Conservation (phyloP, 768 basidiomycete species). For the Mycena epipterygia region DNA sequence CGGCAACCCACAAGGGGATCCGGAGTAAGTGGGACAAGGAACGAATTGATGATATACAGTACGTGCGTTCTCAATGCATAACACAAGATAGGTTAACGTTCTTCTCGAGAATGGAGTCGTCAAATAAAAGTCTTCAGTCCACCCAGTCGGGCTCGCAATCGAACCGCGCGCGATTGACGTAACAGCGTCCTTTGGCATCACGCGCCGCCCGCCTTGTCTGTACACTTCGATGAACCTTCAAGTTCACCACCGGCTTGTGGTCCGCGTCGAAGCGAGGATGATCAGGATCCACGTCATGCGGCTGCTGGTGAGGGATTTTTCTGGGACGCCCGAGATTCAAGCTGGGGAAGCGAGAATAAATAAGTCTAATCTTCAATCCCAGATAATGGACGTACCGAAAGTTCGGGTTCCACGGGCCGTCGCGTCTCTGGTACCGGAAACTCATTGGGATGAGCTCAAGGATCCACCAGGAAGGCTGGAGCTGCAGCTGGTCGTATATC, state of each 20-base stretch:
- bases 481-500: slow-evolving; percentile 72
- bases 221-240: slow-evolving; percentile 68
- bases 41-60: too few species aligned
- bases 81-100: too few species aligned
- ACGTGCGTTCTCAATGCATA: too few species aligned
- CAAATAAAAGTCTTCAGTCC: too few species aligned
- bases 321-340: slow-evolving; percentile 53
- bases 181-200: slow-evolving; percentile 45
- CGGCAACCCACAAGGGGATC: too few species aligned
- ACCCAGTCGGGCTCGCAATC: slow-evolving; percentile 27
- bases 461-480: slow-evolving; percentile 72
- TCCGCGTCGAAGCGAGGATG: background rate
- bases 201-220: too few species aligned
- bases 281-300: slow-evolving; percentile 28
- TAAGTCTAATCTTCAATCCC: background rate
- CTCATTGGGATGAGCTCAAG: slow-evolving; percentile 69
- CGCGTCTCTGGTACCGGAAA: slow-evolving; percentile 53
- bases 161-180: slow-evolving; percentile 31
- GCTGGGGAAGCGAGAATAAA: slow-evolving; percentile 37
- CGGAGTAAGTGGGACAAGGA: too few species aligned
- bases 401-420: slow-evolving; percentile 53
- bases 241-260: slow-evolving; percentile 4
- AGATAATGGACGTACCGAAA: slow-evolving; percentile 45
- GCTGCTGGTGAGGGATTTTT: slow-evolving; percentile 58
- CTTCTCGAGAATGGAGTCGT: too few species aligned